Evolutionary conservation across 139 green algal genomes (phyloP), one percentile per base, ranked within the genome.

Genomic region (Chlorella vulgaris): DNA sequence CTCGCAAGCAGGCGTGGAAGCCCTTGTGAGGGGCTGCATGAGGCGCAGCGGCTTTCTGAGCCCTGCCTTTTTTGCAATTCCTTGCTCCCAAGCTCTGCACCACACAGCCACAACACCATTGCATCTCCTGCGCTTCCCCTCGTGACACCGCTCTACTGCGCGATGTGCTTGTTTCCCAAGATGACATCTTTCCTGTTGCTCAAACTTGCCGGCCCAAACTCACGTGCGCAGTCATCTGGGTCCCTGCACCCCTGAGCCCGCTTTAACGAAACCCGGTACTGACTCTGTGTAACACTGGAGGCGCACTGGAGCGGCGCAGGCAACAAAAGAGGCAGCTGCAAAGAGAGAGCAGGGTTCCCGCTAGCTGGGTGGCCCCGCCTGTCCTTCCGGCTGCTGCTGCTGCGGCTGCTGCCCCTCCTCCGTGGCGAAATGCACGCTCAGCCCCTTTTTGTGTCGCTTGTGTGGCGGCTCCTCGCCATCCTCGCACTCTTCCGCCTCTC

Each of bases 1-100:
- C 74, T 13, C 74, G 58, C 58, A 69, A 60, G 39, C 38, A 58
- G 58, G 74, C 29, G 4, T 80, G 74, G 74, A 80, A 80, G 74
- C 74, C 74, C n/a, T 38, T 80, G 74, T 80, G 74, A 80, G 28
- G n/a, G n/a, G 24, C n/a, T n/a, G 2, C 36, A n/a, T 24, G 66
- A n/a, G n/a, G n/a, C n/a, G 62, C 62, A 22, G 62, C 62, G 7
- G 55, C 47, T 55, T 10, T 15, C 47, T 55, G 47, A 15, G 47
- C 47, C 47, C 47, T 15, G 10, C 13, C 47, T 55, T n/a, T n/a
- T n/a, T n/a, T n/a, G n/a, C n/a, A n/a, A n/a, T n/a, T n/a, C n/a
- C n/a, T n/a, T n/a, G n/a, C n/a, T n/a, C n/a, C n/a, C n/a, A n/a
- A n/a, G n/a, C n/a, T n/a, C n/a, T n/a, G n/a, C n/a, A n/a, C n/a